Percentiles rank a stretch among this genome's conserved stretches.
phyloP scores from a whole-genome alignment of 2,329 filamentous ascomycete genomes.

The Hypoxylon sp. region DNA sequence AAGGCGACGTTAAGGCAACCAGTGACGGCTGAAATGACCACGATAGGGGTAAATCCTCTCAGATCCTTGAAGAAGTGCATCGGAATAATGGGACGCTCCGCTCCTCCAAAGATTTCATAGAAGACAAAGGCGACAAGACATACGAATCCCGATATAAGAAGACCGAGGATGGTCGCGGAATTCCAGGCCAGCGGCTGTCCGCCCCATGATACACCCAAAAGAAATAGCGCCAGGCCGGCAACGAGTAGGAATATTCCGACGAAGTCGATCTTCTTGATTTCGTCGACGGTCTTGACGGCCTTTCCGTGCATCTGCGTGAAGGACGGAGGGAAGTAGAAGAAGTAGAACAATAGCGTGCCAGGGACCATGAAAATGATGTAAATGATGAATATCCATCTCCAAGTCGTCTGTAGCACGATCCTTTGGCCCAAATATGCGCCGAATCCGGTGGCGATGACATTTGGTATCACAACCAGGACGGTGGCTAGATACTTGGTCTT shows the following conservation, averaged over 20 bases:
- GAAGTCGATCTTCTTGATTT: constrained; percentile 46
- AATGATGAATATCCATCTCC: constrained; percentile 47
- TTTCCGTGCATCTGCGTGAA: constrained; percentile 45
- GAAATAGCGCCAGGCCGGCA: constrained; percentile 48
- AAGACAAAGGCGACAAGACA: constrained; percentile 46
- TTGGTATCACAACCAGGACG: constrained; percentile 38
- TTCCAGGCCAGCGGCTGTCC: constrained; percentile 36
- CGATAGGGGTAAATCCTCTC: constrained; percentile 50
- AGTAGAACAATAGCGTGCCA: constrained; percentile 32
- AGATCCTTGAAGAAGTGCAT: constrained; percentile 54
- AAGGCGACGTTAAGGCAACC: constrained; percentile 49
- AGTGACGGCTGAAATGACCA: constrained; percentile 49
- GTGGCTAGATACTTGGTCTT: constrained; percentile 42
- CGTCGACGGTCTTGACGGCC: constrained; percentile 16
- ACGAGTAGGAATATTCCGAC: constrained; percentile 48
- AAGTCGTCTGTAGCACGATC: constrained; percentile 33
- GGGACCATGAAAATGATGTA: constrained; percentile 43
- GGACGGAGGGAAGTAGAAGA: constrained; percentile 44
- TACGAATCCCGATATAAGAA: constrained; percentile 47
- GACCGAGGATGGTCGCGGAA: constrained; percentile 46
- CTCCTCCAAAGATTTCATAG: constrained; percentile 42
- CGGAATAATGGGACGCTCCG: constrained; percentile 45
- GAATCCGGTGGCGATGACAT: constrained; percentile 43
- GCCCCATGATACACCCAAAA: constrained; percentile 52
- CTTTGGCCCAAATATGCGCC: constrained; percentile 40